Conservation (phyloP, 1,284 basidiomycete species). For the Albatrellus sp. region DNA sequence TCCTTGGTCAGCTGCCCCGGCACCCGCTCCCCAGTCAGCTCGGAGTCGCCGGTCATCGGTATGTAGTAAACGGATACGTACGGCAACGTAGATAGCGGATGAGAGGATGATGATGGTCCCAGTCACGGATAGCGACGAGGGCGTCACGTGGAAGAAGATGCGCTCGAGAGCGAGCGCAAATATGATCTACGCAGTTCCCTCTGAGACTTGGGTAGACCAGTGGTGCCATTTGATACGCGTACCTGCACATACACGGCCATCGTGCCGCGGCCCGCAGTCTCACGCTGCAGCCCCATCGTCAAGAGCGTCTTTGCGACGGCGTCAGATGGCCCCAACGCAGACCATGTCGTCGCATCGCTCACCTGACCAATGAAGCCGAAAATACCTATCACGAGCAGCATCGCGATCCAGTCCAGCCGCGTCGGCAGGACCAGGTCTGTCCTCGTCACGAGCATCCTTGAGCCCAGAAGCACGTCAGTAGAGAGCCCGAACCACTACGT, state of each 20-base stretch:
- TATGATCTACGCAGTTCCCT: slow-evolving; percentile 35
- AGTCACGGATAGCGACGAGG: slow-evolving; percentile 38
- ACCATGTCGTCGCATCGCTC: not conserved
- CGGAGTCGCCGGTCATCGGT: not conserved
- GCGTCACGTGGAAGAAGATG: slow-evolving; percentile 40
- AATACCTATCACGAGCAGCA: slow-evolving; percentile 36
- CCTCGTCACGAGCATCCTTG: slow-evolving; percentile 30
- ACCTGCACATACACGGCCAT: slow-evolving; percentile 55
- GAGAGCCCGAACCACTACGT: slow-evolving; percentile 4
- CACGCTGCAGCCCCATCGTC: slow-evolving; percentile 53
- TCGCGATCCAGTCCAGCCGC: slow-evolving; percentile 29
- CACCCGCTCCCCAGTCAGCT: too few relatives aligned
- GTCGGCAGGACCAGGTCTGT: slow-evolving; percentile 35
- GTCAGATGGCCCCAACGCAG: not conserved
- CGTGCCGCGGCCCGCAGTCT: slow-evolving; percentile 48
- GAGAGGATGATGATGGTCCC: slow-evolving; percentile 47
- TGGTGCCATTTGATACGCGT: slow-evolving; percentile 4
- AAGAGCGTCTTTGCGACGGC: slow-evolving; percentile 30
- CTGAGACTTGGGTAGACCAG: not conserved
- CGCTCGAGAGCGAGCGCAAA: slow-evolving; percentile 48
- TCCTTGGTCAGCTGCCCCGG: slow-evolving; percentile 15
- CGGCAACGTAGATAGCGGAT: slow-evolving; percentile 50
- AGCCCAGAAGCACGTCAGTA: not conserved
- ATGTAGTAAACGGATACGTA: slow-evolving; percentile 18
- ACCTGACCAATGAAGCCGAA: slow-evolving; percentile 53